Percentiles rank a stretch among this genome's conserved stretches.
Evolutionary conservation across 2,329 filamentous ascomycete genomes (phyloP).

Genomic region (Fusarium sp.): DNA sequence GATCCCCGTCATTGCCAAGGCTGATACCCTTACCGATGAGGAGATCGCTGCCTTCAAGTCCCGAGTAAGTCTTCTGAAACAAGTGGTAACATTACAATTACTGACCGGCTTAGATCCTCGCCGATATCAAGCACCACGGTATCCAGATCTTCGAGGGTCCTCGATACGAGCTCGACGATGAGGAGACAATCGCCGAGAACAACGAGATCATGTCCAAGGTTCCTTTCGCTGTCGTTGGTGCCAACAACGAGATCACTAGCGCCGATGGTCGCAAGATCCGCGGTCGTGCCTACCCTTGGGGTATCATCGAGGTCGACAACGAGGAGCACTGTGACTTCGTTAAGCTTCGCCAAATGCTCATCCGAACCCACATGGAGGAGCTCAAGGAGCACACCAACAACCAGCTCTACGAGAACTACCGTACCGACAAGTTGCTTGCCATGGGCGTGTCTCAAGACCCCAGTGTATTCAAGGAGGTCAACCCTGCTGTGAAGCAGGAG

Average conservation of each 20-base stretch:
- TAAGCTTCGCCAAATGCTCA: slow-evolving; percentile 99
- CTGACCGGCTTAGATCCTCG: slow-evolving; percentile 76
- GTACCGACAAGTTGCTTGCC: slow-evolving; percentile 97
- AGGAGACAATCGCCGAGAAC: slow-evolving; percentile 99
- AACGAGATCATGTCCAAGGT: slow-evolving; percentile 99
- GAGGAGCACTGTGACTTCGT: slow-evolving; percentile 99
- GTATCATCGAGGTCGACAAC: slow-evolving; percentile 98
- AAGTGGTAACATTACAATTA: not conserved
- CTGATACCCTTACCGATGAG: slow-evolving; percentile 96
- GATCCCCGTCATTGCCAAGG: slow-evolving; percentile 98
- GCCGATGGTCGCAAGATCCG: slow-evolving; percentile 95
- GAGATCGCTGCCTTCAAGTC: slow-evolving; percentile 96
- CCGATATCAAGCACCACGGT: slow-evolving; percentile 95
- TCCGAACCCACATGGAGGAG: slow-evolving; percentile 99
- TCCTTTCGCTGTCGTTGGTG: slow-evolving; percentile 96
- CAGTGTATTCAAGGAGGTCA: slow-evolving; percentile 99
- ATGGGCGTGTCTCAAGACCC: slow-evolving; percentile 99
- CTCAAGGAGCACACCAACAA: slow-evolving; percentile 99
- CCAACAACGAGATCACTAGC: slow-evolving; percentile 92
- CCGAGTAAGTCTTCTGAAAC: slow-evolving; percentile 75
- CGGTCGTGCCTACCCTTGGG: slow-evolving; percentile 97
- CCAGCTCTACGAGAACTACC: slow-evolving; percentile 98
- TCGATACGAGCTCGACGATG: slow-evolving; percentile 97
- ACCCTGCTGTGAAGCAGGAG: slow-evolving; percentile 99
- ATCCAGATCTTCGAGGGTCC: slow-evolving; percentile 99